Evolutionary conservation across 441 rosid genomes (phyloP), one percentile per base, ranked within the genome.

Genomic region (Adansonia rubrostipa): DNA sequence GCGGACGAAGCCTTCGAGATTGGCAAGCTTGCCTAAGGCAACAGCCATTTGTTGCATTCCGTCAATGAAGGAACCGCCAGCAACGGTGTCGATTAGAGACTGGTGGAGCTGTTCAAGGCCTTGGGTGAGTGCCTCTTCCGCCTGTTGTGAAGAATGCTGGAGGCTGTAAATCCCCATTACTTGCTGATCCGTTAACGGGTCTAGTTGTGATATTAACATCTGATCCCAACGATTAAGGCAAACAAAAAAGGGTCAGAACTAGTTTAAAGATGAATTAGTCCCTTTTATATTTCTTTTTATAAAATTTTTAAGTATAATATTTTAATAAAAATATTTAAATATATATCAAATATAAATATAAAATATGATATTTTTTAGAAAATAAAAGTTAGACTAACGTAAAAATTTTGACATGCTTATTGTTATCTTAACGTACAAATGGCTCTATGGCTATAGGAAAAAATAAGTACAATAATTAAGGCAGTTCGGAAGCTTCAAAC

Each of bases 21-120:
- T 87, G 77, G 93, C 84, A 76, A 92, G 86, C 81, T 92, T 92
- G 81, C 89, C 89, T 69, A 92, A 78, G 71, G 96, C 93, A 0
- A 86, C 81, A 28, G 82, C 96, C 96, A 92, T 90, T 68, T 90
- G 96, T 77, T 92, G 96, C 91, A 92, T 86, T 40, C 86, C 91
- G 6, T 92, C 92, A 6, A 86, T n/a, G 72, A 76, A 77, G 0
- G 86, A 81, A 11, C 85, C 86, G 3, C 86, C 76, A 0, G 88
- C 92, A 1, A 92, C 76, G 75, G 91, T 87, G 65, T 88, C 90
- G 14, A 87, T 79, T 2, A 92, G 91, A n/a, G 96, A 92, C 47
- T 90, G 93, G 3, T 92, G 90, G 76, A 92, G 91, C 83, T 92
- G 93, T 4, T 92, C 93, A 0, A 86, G 86, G 63, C 96, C 96